These are phyloP conservation scores for Ophiostoma australiae DNA, from an alignment of 2,329 filamentous ascomycete species.

Conservation along the genomic window DNA sequence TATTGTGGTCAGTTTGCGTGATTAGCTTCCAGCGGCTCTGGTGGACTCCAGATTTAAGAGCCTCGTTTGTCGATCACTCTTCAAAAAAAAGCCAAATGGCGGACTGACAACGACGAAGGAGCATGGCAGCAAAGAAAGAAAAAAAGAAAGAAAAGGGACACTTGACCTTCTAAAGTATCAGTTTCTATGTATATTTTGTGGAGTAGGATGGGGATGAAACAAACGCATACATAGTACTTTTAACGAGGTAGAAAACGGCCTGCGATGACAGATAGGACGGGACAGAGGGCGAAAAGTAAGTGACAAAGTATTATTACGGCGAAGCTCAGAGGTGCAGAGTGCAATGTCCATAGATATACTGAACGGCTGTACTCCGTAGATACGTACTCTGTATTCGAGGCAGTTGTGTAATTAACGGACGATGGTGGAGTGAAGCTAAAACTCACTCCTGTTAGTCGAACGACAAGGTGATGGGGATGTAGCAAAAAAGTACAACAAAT, in stretches of 20 bases:
- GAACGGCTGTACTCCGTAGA: background rate
- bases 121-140: background rate
- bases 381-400: background rate
- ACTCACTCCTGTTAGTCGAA: background rate
- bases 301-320: background rate
- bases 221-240: background rate
- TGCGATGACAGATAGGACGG: background rate
- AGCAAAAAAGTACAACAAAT: background rate
- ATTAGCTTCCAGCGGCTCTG: background rate
- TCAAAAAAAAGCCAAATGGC: background rate
- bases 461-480: background rate
- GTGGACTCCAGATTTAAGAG: background rate
- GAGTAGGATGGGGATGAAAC: background rate
- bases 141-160: background rate
- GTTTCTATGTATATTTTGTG: background rate
- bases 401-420: background rate
- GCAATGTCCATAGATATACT: background rate
- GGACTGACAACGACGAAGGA: background rate
- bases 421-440: background rate
- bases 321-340: background rate
- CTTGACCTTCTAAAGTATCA: background rate
- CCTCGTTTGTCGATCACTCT: background rate
- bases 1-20: conserved; percentile 1
- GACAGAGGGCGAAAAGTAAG: background rate
- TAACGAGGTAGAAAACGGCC: background rate